Evolutionary conservation across 352 stramenopile genomes (phyloP).

Genomic region (Detonula confervacea): DNA sequence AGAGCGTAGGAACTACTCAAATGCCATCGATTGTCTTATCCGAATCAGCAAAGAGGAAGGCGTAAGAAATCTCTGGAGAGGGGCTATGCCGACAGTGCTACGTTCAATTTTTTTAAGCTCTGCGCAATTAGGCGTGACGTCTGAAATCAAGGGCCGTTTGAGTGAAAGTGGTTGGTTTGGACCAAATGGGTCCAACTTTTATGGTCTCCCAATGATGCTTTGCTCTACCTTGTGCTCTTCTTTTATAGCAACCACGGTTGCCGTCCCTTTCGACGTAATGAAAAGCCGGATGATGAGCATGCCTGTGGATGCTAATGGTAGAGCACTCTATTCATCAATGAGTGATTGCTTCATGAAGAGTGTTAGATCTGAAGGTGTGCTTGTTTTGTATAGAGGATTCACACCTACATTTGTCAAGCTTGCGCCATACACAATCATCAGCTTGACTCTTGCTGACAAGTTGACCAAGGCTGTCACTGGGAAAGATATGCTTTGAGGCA

Average conservation of each 20-base stretch:
- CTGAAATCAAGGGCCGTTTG: constrained; percentile 53
- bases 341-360: constrained; percentile 62
- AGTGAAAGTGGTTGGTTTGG: constrained; percentile 54
- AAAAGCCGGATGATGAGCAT: constrained; percentile 61
- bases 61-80: constrained; percentile 72
- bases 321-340: constrained; percentile 49
- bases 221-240: constrained; percentile 55
- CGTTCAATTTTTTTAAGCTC: constrained; percentile 59
- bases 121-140: constrained; percentile 59
- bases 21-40: constrained; percentile 56
- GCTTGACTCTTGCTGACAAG: constrained; percentile 64
- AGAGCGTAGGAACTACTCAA: constrained; percentile 63
- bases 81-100: constrained; percentile 68
- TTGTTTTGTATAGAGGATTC: constrained; percentile 61
- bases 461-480: constrained; percentile 58
- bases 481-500: constrained; percentile 65
- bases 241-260: constrained; percentile 63
- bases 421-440: constrained; percentile 61
- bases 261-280: constrained; percentile 68
- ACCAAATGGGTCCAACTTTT: constrained; percentile 41
- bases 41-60: constrained; percentile 72
- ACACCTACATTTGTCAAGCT: constrained; percentile 67
- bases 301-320: constrained; percentile 48
- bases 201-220: constrained; percentile 63
- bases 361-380: constrained; percentile 42